Conservation (phyloP, 345 rosid genomes). For the Populus simonii region DNA sequence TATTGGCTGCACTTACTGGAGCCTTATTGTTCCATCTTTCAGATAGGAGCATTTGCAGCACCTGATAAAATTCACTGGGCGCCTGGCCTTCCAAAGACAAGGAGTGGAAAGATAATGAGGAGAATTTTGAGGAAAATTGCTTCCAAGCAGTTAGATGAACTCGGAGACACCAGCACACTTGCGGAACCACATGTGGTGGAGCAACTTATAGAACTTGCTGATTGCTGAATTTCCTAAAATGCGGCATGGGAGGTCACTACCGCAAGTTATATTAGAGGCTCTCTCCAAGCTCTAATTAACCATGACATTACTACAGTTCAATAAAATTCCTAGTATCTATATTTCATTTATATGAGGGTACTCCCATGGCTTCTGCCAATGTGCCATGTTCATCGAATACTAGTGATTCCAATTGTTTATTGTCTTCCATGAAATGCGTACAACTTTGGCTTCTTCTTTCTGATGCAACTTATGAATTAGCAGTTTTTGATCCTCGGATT, state of each 20-base stretch:
- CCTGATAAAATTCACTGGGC: slow-evolving; percentile 98
- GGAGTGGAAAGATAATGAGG: slow-evolving; percentile 98
- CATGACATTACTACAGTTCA: too few species aligned
- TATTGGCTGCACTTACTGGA: background rate
- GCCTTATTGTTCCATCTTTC: slow-evolving; percentile 3
- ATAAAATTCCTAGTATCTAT: too few species aligned
- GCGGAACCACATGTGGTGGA: slow-evolving; percentile 84
- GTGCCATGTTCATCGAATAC: too few species aligned
- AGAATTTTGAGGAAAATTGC: slow-evolving; percentile 94
- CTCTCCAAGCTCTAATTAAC: background rate
- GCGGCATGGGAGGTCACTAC: background rate
- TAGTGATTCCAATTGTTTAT: too few species aligned
- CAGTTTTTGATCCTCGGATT: too few species aligned
- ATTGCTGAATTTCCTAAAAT: slow-evolving; percentile 24
- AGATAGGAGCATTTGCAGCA: slow-evolving; percentile 98
- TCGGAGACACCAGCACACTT: slow-evolving; percentile 90
- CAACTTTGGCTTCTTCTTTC: too few species aligned
- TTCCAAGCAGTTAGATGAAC: slow-evolving; percentile 75
- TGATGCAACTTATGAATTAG: too few species aligned
- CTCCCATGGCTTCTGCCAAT: too few species aligned
- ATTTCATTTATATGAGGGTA: too few species aligned
- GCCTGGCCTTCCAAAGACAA: slow-evolving; percentile 88
- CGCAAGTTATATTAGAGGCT: background rate
- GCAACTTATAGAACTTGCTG: slow-evolving; percentile 73
- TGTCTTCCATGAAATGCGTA: too few species aligned